Percentiles rank a stretch among this genome's conserved stretches.
Evolutionary conservation across 768 basidiomycete genomes (phyloP).

Genomic region (Cyclocybe aegerita): DNA sequence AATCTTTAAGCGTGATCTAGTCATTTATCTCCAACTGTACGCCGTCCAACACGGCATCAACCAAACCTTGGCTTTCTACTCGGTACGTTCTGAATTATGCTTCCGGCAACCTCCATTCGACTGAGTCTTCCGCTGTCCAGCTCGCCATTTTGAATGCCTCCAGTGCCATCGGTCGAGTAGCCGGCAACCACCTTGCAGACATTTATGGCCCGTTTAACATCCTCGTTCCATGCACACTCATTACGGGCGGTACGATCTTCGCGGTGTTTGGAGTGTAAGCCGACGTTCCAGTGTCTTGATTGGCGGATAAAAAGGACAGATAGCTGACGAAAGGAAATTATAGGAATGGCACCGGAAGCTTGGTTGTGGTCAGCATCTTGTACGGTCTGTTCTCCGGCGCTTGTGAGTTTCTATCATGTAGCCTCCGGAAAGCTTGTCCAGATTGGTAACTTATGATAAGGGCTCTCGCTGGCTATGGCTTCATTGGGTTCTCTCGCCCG

Average conservation of each 20-base stretch:
- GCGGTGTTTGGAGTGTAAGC: constrained; percentile 33
- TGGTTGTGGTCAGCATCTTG: constrained; percentile 38
- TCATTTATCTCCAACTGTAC: constrained; percentile 52
- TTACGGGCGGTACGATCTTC: constrained; percentile 35
- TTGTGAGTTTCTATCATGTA: constrained; percentile 22
- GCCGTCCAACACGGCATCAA: constrained; percentile 42
- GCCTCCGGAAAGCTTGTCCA: not conserved
- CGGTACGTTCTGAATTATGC: constrained; percentile 28
- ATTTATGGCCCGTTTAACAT: constrained; percentile 31
- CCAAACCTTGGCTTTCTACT: constrained; percentile 44
- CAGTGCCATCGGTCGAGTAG: constrained; percentile 32
- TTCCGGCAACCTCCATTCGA: constrained; percentile 5
- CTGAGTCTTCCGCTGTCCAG: constrained; percentile 20
- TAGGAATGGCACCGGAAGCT: constrained; percentile 26
- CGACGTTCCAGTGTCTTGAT: not conserved
- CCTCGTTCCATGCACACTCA: constrained; percentile 28
- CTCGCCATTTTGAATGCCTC: constrained; percentile 34
- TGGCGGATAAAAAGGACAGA: not conserved
- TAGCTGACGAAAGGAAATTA: not conserved
- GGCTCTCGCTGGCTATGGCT: constrained; percentile 33
- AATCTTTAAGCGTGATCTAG: constrained; percentile 19
- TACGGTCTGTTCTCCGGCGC: constrained; percentile 47
- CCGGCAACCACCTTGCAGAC: constrained; percentile 30
- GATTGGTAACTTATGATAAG: constrained; percentile 19
- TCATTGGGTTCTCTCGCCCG: constrained; percentile 29